These are phyloP conservation scores for Tausonia pullulans DNA, from an alignment of 1,284 basidiomycete species.

Conservation along the genomic window DNA sequence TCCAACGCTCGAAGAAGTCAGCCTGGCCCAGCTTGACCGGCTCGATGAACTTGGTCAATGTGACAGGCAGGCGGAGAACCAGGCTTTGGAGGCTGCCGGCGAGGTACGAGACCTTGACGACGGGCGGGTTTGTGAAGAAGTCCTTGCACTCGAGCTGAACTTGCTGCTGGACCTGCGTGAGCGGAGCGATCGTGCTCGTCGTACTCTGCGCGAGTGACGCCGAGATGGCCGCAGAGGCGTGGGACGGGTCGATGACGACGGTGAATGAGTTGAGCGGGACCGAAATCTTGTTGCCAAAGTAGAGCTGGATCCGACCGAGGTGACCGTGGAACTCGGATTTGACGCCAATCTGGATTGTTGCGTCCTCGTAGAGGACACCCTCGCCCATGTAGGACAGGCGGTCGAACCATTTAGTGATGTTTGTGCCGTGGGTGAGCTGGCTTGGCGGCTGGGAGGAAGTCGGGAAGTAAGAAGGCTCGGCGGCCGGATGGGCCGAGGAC, in stretches of 20 bases:
- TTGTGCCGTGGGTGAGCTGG: slow-evolving; percentile 48
- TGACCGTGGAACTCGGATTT: slow-evolving; percentile 93
- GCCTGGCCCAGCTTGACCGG: slow-evolving; percentile 68
- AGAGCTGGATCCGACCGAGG: slow-evolving; percentile 81
- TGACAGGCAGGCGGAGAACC: slow-evolving; percentile 71
- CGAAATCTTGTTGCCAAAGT: slow-evolving; percentile 90
- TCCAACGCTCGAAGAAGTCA: slow-evolving; percentile 98
- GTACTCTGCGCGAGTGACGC: slow-evolving; percentile 72
- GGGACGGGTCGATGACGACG: slow-evolving; percentile 50
- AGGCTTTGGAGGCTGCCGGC: slow-evolving; percentile 83
- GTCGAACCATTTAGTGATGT: slow-evolving; percentile 79
- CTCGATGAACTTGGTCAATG: slow-evolving; percentile 85
- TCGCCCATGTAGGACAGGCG: slow-evolving; percentile 70
- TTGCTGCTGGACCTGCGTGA: slow-evolving; percentile 84
- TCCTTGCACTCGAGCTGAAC: slow-evolving; percentile 90
- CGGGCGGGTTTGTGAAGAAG: slow-evolving; percentile 62
- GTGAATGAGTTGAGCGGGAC: slow-evolving; percentile 80
- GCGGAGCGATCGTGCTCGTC: slow-evolving; percentile 61
- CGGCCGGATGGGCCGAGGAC: slow-evolving; percentile 11
- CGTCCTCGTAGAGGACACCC: slow-evolving; percentile 91
- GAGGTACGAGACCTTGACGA: slow-evolving; percentile 82
- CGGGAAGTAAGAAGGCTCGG: slow-evolving; percentile 4
- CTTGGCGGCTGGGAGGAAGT: slow-evolving; percentile 17
- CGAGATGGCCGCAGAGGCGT: slow-evolving; percentile 50
- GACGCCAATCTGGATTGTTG: slow-evolving; percentile 87